Percentiles rank a stretch among this genome's conserved stretches.
Conservation (phyloP, 805 yeast species). For the Metschnikowia anglica region DNA sequence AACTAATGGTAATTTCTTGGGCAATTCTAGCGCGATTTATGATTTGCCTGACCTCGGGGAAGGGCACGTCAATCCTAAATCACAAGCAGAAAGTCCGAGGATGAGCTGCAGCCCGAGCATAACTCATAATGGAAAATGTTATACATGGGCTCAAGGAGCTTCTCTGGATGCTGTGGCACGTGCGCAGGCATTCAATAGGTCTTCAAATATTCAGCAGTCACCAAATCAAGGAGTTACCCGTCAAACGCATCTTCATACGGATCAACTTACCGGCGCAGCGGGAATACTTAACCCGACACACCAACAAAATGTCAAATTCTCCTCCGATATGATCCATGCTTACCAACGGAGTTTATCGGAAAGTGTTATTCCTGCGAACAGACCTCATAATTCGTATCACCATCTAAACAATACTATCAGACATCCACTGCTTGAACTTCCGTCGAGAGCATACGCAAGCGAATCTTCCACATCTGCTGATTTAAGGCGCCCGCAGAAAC, state of each 20-base stretch:
- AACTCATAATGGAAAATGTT: too few relatives aligned
- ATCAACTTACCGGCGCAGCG: neutral
- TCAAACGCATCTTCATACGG: neutral
- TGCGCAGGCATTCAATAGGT: neutral
- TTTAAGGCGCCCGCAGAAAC: neutral
- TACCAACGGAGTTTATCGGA: constrained; percentile 12
- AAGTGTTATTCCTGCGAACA: neutral
- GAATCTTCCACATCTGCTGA: neutral
- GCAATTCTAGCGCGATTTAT: too few relatives aligned
- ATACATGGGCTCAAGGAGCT: too few relatives aligned
- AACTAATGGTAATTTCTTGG: too few relatives aligned
- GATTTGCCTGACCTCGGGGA: too few relatives aligned
- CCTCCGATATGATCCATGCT: constrained; percentile 11
- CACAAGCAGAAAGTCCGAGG: too few relatives aligned
- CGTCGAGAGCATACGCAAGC: neutral
- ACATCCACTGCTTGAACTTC: neutral
- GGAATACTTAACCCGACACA: constrained; percentile 1
- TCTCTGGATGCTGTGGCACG: too few relatives aligned
- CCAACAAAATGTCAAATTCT: constrained; percentile 5
- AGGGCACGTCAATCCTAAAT: too few relatives aligned
- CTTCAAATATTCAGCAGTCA: neutral
- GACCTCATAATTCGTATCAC: constrained; percentile 1
- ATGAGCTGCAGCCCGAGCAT: too few relatives aligned
- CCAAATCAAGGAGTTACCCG: neutral
- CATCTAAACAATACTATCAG: neutral